These are phyloP conservation scores for Imleria badia DNA, from an alignment of 768 basidiomycete genomes.

Conservation along the genomic window DNA sequence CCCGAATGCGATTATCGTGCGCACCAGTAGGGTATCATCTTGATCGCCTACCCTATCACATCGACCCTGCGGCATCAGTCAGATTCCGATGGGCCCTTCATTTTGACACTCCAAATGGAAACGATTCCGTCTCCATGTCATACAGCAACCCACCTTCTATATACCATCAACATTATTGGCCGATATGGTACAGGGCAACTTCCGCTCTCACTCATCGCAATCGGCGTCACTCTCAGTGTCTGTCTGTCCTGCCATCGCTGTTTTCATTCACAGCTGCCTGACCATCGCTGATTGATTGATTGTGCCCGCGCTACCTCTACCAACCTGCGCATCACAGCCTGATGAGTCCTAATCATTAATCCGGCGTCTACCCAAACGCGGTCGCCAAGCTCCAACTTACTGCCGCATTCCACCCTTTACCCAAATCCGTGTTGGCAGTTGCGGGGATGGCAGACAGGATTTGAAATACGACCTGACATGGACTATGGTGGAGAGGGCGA, in stretches of 20 bases:
- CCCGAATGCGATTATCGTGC: conserved; percentile 19
- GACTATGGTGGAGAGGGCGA: conserved; percentile 6
- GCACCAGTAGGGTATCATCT: conserved; percentile 26
- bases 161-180: conserved; percentile 19
- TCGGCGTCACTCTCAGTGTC: not conserved
- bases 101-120: conserved; percentile 24
- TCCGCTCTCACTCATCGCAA: conserved; percentile 8
- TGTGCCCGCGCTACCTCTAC: not conserved
- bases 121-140: conserved; percentile 22
- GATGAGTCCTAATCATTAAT: conserved; percentile 5
- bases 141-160: conserved; percentile 20
- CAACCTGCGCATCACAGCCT: conserved; percentile 8
- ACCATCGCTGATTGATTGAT: conserved; percentile 20
- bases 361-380: conserved; percentile 11
- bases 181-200: conserved; percentile 12
- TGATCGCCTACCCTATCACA: conserved; percentile 39
- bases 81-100: conserved; percentile 32
- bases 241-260: not conserved
- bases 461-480: conserved; percentile 16
- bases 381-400: conserved; percentile 26
- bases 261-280: not conserved
- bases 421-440: conserved; percentile 20
- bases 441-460: conserved; percentile 17
- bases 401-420: conserved; percentile 13
- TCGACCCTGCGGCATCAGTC: conserved; percentile 35